A percentile compares a stretch with the other conserved stretches of the same genome.
phyloP scores from a whole-genome alignment of 176 grass and related monocot genomes.

The Melocanna baccifera region DNA sequence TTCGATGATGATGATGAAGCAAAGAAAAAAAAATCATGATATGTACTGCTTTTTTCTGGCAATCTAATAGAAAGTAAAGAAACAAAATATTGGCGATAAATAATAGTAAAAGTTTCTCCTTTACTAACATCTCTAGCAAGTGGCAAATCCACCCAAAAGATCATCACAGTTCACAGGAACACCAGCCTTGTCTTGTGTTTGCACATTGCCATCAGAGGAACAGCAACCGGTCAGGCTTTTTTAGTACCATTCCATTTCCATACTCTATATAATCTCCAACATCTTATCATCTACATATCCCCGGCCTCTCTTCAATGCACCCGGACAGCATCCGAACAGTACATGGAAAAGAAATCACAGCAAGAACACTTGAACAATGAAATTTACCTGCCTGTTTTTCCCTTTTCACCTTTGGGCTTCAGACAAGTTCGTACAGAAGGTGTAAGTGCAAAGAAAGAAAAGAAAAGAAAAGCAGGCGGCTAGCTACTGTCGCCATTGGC shows the following conservation, averaged over 20 bases:
- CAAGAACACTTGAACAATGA: background rate
- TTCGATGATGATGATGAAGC: background rate
- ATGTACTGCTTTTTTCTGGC: background rate
- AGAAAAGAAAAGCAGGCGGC: background rate
- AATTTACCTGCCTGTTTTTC: background rate
- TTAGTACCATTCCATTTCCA: conserved; percentile 11
- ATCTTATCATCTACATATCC: background rate
- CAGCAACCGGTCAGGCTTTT: conserved; percentile 17
- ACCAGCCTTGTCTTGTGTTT: conserved; percentile 43
- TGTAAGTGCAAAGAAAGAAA: background rate
- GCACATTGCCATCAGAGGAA: conserved; percentile 19
- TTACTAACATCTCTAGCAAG: background rate
- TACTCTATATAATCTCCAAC: background rate
- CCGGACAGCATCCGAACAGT: background rate
- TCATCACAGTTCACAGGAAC: conserved; percentile 23
- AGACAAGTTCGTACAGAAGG: background rate
- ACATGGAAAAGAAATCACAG: background rate
- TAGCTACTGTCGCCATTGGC: conserved; percentile 21
- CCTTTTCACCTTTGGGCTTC: background rate
- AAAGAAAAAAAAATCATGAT: conserved; percentile 16
- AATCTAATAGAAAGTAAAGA: background rate
- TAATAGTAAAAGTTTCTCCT: background rate
- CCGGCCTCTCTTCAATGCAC: background rate
- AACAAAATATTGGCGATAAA: background rate
- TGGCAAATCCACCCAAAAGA: conserved; percentile 22